Conservation (phyloP, 371 early-diverging fungal genomes). For the Mortierella sp. region DNA sequence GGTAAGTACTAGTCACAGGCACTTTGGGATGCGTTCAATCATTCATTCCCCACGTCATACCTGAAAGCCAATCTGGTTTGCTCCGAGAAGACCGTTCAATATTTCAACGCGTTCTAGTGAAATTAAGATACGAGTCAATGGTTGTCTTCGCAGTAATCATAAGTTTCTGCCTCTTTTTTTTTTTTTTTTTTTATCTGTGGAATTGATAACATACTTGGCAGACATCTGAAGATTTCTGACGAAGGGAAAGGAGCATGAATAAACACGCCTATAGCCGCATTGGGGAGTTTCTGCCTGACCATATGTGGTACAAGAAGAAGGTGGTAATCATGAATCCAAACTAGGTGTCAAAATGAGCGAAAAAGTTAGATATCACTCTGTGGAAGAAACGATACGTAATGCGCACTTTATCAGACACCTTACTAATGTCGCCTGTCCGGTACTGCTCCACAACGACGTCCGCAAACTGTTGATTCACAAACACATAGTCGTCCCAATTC, state of each 20-base stretch:
- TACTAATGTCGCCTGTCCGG: slow-evolving; percentile 88
- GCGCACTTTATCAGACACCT: slow-evolving; percentile 9
- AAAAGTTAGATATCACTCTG: background rate
- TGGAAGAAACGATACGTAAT: background rate
- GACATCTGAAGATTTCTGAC: slow-evolving; percentile 93
- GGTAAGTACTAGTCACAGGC: background rate
- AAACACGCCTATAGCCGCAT: slow-evolving; percentile 94
- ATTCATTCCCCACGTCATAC: slow-evolving; percentile 40
- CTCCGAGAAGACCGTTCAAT: slow-evolving; percentile 92
- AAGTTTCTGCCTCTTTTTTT: background rate
- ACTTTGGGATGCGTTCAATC: too few species aligned
- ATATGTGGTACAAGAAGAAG: slow-evolving; percentile 90
- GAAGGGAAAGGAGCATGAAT: slow-evolving; percentile 98
- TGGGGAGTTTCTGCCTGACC: slow-evolving; percentile 82
- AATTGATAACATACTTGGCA: slow-evolving; percentile 77
- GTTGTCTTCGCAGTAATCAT: too few species aligned
- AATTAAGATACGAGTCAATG: background rate
- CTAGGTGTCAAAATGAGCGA: slow-evolving; percentile 41
- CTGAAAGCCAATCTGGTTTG: slow-evolving; percentile 95
- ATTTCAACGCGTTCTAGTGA: slow-evolving; percentile 88
- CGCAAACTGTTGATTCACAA: slow-evolving; percentile 90
- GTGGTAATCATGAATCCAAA: slow-evolving; percentile 99
- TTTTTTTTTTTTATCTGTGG: background rate
- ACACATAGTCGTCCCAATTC: slow-evolving; percentile 89
- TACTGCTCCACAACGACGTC: slow-evolving; percentile 82